A percentile compares a stretch with the other conserved stretches of the same genome.
Evolutionary conservation across 768 basidiomycete species (phyloP).

Genomic region (Mycena sanguinolenta): DNA sequence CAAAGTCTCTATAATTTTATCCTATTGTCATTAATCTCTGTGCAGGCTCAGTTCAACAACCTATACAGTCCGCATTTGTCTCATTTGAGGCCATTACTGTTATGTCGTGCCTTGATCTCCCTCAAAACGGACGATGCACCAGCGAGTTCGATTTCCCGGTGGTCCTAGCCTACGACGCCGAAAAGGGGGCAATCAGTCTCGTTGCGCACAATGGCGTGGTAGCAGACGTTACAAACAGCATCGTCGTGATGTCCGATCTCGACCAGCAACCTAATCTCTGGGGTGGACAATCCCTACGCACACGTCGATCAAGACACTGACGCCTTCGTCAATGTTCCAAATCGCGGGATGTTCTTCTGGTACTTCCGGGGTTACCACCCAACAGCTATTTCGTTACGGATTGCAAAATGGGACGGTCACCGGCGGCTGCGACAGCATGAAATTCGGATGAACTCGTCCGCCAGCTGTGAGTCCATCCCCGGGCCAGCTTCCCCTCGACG

Average conservation of each 20-base stretch:
- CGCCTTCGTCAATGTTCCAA: not conserved
- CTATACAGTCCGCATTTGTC: conserved; percentile 9
- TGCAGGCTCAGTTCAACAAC: conserved; percentile 11
- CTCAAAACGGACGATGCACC: not conserved
- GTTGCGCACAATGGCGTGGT: not conserved
- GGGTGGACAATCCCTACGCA: conserved; percentile 12
- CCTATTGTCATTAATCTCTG: not conserved
- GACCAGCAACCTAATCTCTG: not conserved
- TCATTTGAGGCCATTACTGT: not conserved
- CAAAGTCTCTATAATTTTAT: not conserved
- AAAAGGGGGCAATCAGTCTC: conserved; percentile 3
- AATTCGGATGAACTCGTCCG: conserved; percentile 12
- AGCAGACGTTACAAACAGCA: not conserved
- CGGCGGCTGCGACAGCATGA: conserved; percentile 12
- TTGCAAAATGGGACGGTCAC: conserved; percentile 9
- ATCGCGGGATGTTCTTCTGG: conserved; percentile 7
- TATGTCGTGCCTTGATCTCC: conserved; percentile 12
- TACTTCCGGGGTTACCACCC: not conserved
- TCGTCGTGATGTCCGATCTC: not conserved
- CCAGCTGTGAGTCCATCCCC: not conserved
- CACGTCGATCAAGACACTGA: not conserved
- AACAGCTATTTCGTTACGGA: not conserved
- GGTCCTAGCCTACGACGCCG: conserved; percentile 3
- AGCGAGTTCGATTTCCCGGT: not conserved
- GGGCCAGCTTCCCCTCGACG: not conserved